Conservation (phyloP, 2,329 filamentous ascomycete species). For the Epichloe festucae region DNA sequence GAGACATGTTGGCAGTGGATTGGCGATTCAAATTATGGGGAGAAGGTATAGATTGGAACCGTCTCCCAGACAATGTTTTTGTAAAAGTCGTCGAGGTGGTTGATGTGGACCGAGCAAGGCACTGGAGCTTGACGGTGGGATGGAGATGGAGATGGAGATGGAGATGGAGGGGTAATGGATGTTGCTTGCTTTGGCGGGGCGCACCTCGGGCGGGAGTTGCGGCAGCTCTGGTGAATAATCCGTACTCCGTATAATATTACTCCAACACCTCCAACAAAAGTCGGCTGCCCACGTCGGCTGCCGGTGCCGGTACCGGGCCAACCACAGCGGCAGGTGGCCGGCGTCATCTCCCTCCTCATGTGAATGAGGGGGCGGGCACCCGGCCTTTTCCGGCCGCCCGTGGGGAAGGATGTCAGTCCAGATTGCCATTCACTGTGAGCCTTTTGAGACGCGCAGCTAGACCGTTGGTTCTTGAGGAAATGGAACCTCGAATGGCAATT, state of each 20-base stretch:
- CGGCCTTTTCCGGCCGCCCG: slow-evolving; percentile 4
- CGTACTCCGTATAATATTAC: too few relatives aligned
- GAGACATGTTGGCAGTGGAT: slow-evolving; percentile 39
- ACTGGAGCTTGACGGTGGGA: neutral
- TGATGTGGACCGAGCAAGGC: slow-evolving; percentile 1
- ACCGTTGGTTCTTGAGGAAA: too few relatives aligned
- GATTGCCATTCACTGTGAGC: too few relatives aligned
- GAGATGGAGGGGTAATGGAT: slow-evolving; percentile 1
- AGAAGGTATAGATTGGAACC: neutral
- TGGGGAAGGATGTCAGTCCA: too few relatives aligned
- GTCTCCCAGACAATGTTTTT: neutral
- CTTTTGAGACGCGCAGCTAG: too few relatives aligned
- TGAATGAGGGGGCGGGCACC: neutral
- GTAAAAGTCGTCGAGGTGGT: neutral
- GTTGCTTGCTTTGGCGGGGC: slow-evolving; percentile 1
- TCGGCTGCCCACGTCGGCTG: neutral
- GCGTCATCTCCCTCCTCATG: slow-evolving; percentile 1
- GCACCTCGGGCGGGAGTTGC: neutral
- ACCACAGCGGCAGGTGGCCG: neutral
- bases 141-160: slow-evolving; percentile 2
- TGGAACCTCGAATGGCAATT: too few relatives aligned
- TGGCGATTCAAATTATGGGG: neutral
- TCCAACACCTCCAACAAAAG: too few relatives aligned
- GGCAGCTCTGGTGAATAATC: neutral
- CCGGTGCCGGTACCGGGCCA: neutral